phyloP scores from a whole-genome alignment of 768 basidiomycete genomes.

The Boletus fagicola region DNA sequence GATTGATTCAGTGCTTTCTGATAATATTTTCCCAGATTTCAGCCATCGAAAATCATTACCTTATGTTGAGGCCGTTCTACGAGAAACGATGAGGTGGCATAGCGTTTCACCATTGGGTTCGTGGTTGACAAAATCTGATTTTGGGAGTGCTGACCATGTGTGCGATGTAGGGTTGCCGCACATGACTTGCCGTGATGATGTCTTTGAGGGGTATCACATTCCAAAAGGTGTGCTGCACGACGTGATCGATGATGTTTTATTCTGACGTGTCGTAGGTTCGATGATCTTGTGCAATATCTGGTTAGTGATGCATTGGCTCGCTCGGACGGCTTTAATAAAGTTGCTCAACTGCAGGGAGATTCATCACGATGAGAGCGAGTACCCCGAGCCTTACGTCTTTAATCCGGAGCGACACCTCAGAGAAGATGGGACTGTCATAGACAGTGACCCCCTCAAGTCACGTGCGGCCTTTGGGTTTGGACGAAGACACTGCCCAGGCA shows the following conservation, averaged over 20 bases:
- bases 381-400: constrained; percentile 25
- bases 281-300: constrained; percentile 32
- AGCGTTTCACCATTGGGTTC: constrained; percentile 30
- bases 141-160: constrained; percentile 6
- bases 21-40: constrained; percentile 24
- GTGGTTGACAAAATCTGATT: not conserved
- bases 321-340: not conserved
- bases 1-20: constrained; percentile 25
- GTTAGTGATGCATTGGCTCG: constrained; percentile 13
- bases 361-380: constrained; percentile 32
- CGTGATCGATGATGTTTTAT: not conserved
- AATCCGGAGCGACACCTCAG: constrained; percentile 27
- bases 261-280: constrained; percentile 18
- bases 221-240: constrained; percentile 32
- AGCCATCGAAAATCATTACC: constrained; percentile 25
- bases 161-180: constrained; percentile 27
- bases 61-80: constrained; percentile 31
- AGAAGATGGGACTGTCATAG: constrained; percentile 23
- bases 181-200: constrained; percentile 38
- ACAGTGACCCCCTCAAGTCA: constrained; percentile 26
- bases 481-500: constrained; percentile 32
- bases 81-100: constrained; percentile 36
- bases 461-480: constrained; percentile 33
- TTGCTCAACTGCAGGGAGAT: constrained; percentile 22
- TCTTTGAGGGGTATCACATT: constrained; percentile 42